Conservation (phyloP, 257 asterid species). For the Lithospermum erythrorhizon region DNA sequence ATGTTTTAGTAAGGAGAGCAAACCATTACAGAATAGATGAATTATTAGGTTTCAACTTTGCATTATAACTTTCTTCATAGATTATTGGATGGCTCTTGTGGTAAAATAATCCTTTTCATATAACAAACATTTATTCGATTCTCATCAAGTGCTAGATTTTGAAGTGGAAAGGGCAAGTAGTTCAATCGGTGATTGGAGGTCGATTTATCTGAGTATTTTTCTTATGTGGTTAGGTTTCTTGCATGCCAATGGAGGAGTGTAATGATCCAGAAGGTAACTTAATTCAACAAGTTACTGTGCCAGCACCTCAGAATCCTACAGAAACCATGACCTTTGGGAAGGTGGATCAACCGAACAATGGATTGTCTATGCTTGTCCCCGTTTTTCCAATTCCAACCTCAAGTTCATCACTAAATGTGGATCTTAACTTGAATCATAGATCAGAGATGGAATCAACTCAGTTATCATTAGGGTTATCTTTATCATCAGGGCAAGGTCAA, state of each 20-base stretch:
- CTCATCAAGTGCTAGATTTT: too few relatives aligned
- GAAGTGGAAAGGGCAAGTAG: too few relatives aligned
- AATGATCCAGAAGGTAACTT: slow-evolving; percentile 23
- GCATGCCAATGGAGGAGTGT: slow-evolving; percentile 38
- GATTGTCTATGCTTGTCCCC: slow-evolving; percentile 21
- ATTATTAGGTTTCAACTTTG: too few relatives aligned
- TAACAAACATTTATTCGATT: too few relatives aligned
- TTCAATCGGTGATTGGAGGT: background rate
- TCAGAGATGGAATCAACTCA: slow-evolving; percentile 26
- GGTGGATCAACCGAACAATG: slow-evolving; percentile 12
- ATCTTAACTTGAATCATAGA: slow-evolving; percentile 35
- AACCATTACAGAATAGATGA: too few relatives aligned
- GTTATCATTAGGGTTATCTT: slow-evolving; percentile 50
- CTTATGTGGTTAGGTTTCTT: slow-evolving; percentile 39
- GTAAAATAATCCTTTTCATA: too few relatives aligned
- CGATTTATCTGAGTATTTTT: background rate
- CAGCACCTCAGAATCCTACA: slow-evolving; percentile 23
- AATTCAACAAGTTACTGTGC: slow-evolving; percentile 12
- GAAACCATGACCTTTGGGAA: slow-evolving; percentile 16
- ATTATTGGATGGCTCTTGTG: too few relatives aligned
- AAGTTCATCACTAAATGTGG: slow-evolving; percentile 22
- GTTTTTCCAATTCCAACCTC: slow-evolving; percentile 26
- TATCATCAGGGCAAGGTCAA: slow-evolving; percentile 44
- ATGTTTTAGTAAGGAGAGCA: too few relatives aligned
- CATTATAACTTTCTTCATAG: too few relatives aligned